Base-by-base conservation (phyloP, 1,284 basidiomycete species). In the Trametes polyzona region DNA sequence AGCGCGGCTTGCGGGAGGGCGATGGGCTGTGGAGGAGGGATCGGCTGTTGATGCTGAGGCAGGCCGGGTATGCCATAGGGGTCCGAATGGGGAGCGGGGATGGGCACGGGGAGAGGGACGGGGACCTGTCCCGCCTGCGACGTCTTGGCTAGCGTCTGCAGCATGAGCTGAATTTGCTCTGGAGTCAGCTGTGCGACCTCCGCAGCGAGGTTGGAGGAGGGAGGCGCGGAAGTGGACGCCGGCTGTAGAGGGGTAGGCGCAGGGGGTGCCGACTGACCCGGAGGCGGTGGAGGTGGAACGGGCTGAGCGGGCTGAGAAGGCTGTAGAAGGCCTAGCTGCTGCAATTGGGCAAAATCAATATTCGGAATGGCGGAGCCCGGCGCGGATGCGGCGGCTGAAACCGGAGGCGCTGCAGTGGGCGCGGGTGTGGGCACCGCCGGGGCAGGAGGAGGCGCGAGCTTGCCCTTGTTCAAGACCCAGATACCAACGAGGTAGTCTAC, bases 401-500 rank as follows among this genome's bases (percentile, higher is more conserved):
- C 29, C n/a, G 21, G 41, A 10, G 41, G 44, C 14, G 21, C 35
- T 2, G 17, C 14, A n/a, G 26, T 7, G 24, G 68, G 52, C 52
- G 47, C 12, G 35, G 53, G 56, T 19, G 39, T 21, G 23, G 41
- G 58, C 8, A 64, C 52, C 26, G 62, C 59, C 33, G 67, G 19
- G 14, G 68, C 41, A 16, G 70, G 67, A 12, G 74, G 78, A 33
- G 80, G 76, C 16, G 74, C 77, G 5, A 90, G 80, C 70, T 83
- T 90, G 26, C 87, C 90, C 70, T 87, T 93, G 66, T 82, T 85
- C 7, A 92, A 77, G 9, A 96, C 82, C 82, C 93, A 94, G 14
- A 96, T 84, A 35, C 90, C 93, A 30, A 97, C 74, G 42, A 96
- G 78, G 53, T 90, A 84, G 66, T 92, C 83, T 9, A 75, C 69